Evolutionary conservation across 1,139 yeast genomes (phyloP).

Genomic region (Geotrichum phurueaensis): DNA sequence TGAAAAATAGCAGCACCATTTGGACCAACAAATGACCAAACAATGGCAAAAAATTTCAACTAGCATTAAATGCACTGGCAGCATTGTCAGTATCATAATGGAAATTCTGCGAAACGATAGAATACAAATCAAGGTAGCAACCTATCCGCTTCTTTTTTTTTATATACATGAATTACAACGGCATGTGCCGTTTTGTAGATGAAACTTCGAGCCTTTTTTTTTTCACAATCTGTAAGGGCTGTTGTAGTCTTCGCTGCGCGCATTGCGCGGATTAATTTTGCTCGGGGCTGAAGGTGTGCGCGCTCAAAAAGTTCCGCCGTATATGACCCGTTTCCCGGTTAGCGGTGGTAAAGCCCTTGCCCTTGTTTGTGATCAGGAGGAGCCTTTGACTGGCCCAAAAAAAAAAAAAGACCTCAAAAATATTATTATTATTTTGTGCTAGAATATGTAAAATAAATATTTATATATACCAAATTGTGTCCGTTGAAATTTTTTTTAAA

Average conservation of each 20-base stretch:
- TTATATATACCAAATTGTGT: not conserved
- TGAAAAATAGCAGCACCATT: not conserved
- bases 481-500: not conserved
- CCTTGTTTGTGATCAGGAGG: not conserved
- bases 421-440: not conserved
- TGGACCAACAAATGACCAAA: not conserved
- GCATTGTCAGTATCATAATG: not conserved
- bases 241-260: not conserved
- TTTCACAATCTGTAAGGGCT: not conserved
- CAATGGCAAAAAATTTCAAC: not conserved
- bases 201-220: not conserved
- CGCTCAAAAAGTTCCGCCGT: not conserved
- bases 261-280: not conserved
- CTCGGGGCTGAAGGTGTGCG: not conserved
- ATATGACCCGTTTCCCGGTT: not conserved
- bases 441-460: not conserved
- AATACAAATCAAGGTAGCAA: not conserved
- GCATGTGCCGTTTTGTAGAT: not conserved
- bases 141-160: not conserved
- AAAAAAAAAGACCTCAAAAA: not conserved
- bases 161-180: too few species aligned
- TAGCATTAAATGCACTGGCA: not conserved
- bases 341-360: not conserved
- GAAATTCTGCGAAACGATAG: not conserved
- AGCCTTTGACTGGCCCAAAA: not conserved